Conservation (phyloP, 2,329 filamentous ascomycete genomes). For the Arthrobotrys entomopaga region DNA sequence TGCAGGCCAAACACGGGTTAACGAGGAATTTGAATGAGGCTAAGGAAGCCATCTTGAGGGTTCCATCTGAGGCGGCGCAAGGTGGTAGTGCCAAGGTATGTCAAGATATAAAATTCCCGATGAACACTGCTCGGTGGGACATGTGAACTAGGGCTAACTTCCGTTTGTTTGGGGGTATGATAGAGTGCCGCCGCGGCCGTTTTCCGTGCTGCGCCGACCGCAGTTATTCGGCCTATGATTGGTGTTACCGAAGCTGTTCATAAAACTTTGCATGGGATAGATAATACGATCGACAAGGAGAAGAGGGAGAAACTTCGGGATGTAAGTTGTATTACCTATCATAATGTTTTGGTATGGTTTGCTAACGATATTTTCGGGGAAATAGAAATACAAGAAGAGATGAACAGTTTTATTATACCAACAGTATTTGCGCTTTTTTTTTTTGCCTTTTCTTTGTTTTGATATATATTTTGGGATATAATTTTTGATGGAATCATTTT, state of each 20-base stretch:
- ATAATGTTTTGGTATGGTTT: neutral
- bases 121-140: neutral
- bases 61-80: slow-evolving; percentile 90
- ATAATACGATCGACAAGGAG: slow-evolving; percentile 85
- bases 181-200: slow-evolving; percentile 82
- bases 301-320: slow-evolving; percentile 85
- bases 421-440: too few relatives aligned
- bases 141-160: too few relatives aligned
- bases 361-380: neutral
- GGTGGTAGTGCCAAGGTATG: slow-evolving; percentile 73
- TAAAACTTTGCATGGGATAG: slow-evolving; percentile 88
- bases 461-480: too few relatives aligned
- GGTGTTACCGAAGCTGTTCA: slow-evolving; percentile 89
- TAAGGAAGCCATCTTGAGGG: slow-evolving; percentile 90
- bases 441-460: too few relatives aligned
- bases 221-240: slow-evolving; percentile 88
- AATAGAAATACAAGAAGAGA: slow-evolving; percentile 54
- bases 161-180: neutral
- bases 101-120: neutral
- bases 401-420: slow-evolving; percentile 1
- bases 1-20: slow-evolving; percentile 82
- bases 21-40: slow-evolving; percentile 87
- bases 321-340: slow-evolving; percentile 70
- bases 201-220: slow-evolving; percentile 84
- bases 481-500: too few relatives aligned